Evolutionary conservation across 2,329 filamentous ascomycete species (phyloP), one percentile per base, ranked within the genome.

Genomic region (Botryotinia narcissicola): DNA sequence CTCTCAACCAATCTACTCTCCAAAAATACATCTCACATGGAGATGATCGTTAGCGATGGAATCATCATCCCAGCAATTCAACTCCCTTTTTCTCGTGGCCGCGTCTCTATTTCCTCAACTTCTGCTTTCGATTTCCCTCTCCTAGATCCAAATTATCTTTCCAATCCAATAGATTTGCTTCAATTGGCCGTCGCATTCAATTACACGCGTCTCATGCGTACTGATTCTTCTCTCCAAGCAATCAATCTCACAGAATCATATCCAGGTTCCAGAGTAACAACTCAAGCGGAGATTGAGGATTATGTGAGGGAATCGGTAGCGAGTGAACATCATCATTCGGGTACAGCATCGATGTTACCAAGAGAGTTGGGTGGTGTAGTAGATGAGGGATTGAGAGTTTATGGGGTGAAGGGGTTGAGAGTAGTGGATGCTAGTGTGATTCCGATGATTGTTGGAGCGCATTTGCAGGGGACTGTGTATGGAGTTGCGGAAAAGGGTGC

Each of bases 21-120:
- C n/a, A 67, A 54, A 29, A 32, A 61, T 2, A 72, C 62, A 14
- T 42, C 48, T 1, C 61, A 64, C 42, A 20, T 74, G 29, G 73
- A 72, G 22, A 37, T 74, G 3, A 72, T 72, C n/a, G 32, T 66
- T 5, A 54, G 69, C 40, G 73, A 74, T 6, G 44, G 12, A 4
- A 35, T 25, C n/a, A 71, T 60, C 25, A 59, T 35, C 54, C 70
- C 73, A 12, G 69, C 64, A 37, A 46, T 75, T 0, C 86, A 87
- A 75, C 89, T 74, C 37, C 75, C 89, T 0, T 86, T 88, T 78
- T 87, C 86, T 2, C 85, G 87, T 0, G 89, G 89, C 3, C 83
- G 83, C 54, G 85, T 88, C 69, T 88, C 90, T 80, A 82, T 85
- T 54, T 76, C 75, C 1, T 83, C 82, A 0, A 67, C 81, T 0